Evolutionary conservation across 2,329 filamentous ascomycete genomes (phyloP).

Genomic region (Rutstroemia sp.): DNA sequence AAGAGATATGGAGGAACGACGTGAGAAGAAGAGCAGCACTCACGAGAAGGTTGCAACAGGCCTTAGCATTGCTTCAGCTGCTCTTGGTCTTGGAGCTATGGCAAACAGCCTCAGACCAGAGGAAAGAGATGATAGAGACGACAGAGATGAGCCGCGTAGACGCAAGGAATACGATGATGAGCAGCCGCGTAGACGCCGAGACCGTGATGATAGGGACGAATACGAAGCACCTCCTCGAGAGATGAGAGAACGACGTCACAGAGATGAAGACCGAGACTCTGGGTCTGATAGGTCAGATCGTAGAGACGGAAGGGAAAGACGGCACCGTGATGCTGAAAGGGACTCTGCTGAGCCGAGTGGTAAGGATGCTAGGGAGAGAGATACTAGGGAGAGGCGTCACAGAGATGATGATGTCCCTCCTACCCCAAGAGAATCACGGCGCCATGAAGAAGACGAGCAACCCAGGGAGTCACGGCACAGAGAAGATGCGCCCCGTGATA

Average conservation of each 20-base stretch:
- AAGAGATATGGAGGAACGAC: slow-evolving; percentile 5
- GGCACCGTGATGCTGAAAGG: slow-evolving; percentile 16
- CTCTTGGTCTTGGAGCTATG: slow-evolving; percentile 26
- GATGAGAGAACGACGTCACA: slow-evolving; percentile 18
- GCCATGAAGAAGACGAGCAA: slow-evolving; percentile 4
- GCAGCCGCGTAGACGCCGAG: slow-evolving; percentile 20
- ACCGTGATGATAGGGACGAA: slow-evolving; percentile 20
- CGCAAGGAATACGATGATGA: slow-evolving; percentile 26
- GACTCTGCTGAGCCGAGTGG: slow-evolving; percentile 18
- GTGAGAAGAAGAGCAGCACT: slow-evolving; percentile 16
- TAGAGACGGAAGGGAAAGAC: slow-evolving; percentile 21
- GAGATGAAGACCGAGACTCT: slow-evolving; percentile 13
- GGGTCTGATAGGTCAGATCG: slow-evolving; percentile 11
- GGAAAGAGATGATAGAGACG: slow-evolving; percentile 23
- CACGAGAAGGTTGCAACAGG: slow-evolving; percentile 27
- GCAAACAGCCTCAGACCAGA: slow-evolving; percentile 25
- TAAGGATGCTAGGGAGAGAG: slow-evolving; percentile 20
- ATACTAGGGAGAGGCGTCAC: slow-evolving; percentile 16
- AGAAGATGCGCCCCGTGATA: slow-evolving; percentile 3
- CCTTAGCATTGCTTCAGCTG: slow-evolving; percentile 28
- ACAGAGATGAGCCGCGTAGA: slow-evolving; percentile 17
- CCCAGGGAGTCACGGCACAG: neutral
- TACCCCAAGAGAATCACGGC: neutral
- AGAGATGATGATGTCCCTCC: slow-evolving; percentile 15
- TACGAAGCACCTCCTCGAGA: slow-evolving; percentile 18